A percentile compares a stretch with the other conserved stretches of the same genome.
These are phyloP conservation scores for Lycium ferocissimum DNA, from an alignment of 257 asterid genomes.

Conservation along the genomic window DNA sequence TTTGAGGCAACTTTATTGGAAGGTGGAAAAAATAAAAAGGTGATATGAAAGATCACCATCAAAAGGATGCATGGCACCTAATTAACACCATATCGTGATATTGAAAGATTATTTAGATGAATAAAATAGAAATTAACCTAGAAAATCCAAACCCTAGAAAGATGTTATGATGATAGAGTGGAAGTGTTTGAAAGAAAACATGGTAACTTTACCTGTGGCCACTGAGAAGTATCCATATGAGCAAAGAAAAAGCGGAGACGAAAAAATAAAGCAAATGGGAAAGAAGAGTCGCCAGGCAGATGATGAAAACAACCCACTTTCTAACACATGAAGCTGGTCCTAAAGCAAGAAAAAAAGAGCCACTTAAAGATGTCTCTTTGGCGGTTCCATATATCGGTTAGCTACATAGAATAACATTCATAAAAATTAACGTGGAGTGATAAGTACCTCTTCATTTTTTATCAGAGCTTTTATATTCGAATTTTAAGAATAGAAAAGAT, in stretches of 20 bases:
- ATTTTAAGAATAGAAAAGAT: too few relatives aligned
- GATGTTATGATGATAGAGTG: slow-evolving; percentile 54
- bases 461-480: too few relatives aligned
- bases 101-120: slow-evolving; percentile 39
- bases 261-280: slow-evolving; percentile 35
- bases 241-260: slow-evolving; percentile 40
- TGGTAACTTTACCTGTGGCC: slow-evolving; percentile 90
- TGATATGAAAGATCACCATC: slow-evolving; percentile 34
- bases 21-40: slow-evolving; percentile 42
- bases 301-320: slow-evolving; percentile 57
- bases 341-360: slow-evolving; percentile 68
- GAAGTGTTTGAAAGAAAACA: slow-evolving; percentile 40
- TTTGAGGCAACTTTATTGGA: slow-evolving; percentile 43
- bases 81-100: background rate
- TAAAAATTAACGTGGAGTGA: slow-evolving; percentile 29
- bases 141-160: slow-evolving; percentile 54
- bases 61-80: slow-evolving; percentile 14
- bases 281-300: slow-evolving; percentile 42
- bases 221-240: slow-evolving; percentile 92
- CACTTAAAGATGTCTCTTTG: slow-evolving; percentile 61
- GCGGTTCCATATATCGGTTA: slow-evolving; percentile 63
- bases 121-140: slow-evolving; percentile 9
- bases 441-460: background rate
- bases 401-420: slow-evolving; percentile 11
- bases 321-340: slow-evolving; percentile 51